Evolutionary conservation across 345 rosid species (phyloP), one percentile per base, ranked within the genome.

Genomic region (Lumnitzera littorea): DNA sequence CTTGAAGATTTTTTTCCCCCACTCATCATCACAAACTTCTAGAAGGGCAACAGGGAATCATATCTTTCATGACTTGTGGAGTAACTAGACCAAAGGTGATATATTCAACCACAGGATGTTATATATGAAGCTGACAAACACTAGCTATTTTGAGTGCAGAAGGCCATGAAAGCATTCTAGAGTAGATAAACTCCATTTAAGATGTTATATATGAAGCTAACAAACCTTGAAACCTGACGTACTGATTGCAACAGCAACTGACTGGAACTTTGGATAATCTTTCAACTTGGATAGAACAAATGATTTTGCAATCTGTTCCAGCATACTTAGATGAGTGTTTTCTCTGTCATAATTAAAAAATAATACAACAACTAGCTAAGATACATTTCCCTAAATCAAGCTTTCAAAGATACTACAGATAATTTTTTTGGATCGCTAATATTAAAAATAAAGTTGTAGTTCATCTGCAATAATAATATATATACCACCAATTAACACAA

Each of bases 181-280:
- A n/a, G 24, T 12, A n/a, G 24, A 52, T 16, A 52, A 15, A 52
- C 10, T n/a, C 11, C 16, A 13, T 52, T n/a, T 17, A n/a, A 31
- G 43, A 57, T 72, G 55, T 69, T 36, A 36, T 36, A 36, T 36
- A 36, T 36, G 9, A 36, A 36, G 43, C 11, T 36, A 1, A 36
- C 43, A 36, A 36, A 60, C 88, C 88, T 83, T 83, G 69, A 83
- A 83, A 31, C 88, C 88, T 64, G 85, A 83, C 71, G 71, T 67
- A 41, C 74, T 72, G 49, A 83, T 74, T 67, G 81, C 81, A 12
- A 74, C 20, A 2, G 78, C 70, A 51, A 80, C 76, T 15, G 80
- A 72, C 70, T 80, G 84, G 76, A 80, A 83, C 66, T 80, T 75
- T 0, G 83, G 81, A 56, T 80, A 75, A 59, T 83, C 67, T 72